These are phyloP conservation scores for Serendipita sp. DNA, from an alignment of 768 basidiomycete genomes.

Conservation along the genomic window DNA sequence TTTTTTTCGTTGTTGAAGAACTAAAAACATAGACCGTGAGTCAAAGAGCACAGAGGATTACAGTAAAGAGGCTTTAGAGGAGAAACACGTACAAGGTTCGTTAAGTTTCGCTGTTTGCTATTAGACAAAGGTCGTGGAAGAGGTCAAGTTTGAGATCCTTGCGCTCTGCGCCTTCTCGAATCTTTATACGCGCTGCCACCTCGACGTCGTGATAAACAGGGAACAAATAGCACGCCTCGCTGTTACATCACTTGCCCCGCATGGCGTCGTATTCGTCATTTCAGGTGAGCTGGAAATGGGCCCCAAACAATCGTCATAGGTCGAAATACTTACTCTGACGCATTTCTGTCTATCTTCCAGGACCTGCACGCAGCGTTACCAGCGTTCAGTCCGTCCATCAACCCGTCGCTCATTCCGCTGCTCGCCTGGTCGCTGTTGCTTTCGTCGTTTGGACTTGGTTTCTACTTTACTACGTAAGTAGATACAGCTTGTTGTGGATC, in stretches of 20 bases:
- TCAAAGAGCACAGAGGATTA: neutral
- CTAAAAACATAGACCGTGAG: neutral
- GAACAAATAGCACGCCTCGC: neutral
- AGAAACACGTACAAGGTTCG: neutral
- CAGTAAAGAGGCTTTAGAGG: neutral
- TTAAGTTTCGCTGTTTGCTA: no score
- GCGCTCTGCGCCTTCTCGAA: no score
- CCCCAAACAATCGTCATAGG: neutral
- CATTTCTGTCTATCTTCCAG: conserved; percentile 18
- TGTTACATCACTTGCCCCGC: neutral
- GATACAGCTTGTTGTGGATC: neutral
- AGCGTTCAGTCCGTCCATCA: conserved; percentile 51
- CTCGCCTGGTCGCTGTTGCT: conserved; percentile 58
- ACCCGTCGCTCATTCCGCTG: conserved; percentile 52
- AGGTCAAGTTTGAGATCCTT: no score
- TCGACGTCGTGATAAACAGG: neutral
- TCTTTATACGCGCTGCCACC: neutral
- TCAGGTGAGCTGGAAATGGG: neutral
- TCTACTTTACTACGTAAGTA: conserved; percentile 64
- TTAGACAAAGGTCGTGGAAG: no score
- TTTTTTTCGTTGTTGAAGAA: conserved; percentile 20
- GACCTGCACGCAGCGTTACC: conserved; percentile 49
- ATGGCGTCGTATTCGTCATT: conserved; percentile 5
- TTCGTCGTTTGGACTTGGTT: conserved; percentile 66
- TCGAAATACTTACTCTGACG: neutral